Evolutionary conservation across 768 basidiomycete genomes (phyloP), one percentile per base, ranked within the genome.

Genomic region (Epithele typhae): DNA sequence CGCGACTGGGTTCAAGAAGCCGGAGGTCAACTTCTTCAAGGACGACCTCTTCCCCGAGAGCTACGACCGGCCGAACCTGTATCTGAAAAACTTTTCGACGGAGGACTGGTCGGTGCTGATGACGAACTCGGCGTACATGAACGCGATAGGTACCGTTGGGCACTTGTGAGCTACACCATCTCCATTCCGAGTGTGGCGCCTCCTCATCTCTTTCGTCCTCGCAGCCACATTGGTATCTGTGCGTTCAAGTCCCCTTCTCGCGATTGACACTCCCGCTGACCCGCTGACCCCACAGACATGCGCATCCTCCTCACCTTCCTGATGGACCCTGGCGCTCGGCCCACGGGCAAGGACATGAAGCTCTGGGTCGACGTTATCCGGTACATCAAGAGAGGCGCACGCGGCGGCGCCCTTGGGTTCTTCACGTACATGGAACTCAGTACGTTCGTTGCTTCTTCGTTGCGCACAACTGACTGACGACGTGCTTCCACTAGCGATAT

Each of bases 401-500:
- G 66, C 0, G 69, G 71, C 6, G 71, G 75, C 12, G 72, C 74
- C 0, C 61, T 80, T 0, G 68, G 72, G 1, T 78, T 79, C 68
- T 80, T 79, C 64, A 79, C 77, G 5, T 78, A 77, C 55, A 69
- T 73, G 61, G 78, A 79, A 46, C 68, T 77, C 25, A 73, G 75
- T 77, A 46, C 52, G 75, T 69, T 5, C 23, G 18, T 24, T 25
- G 24, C 14, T 21, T 27, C 8, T 8, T 8, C 23, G 35, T 30
- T 17, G 37, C 17, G 19, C 3, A 1, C 10, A 9, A 21, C 33
- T n/a, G n/a, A n/a, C n/a, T n/a, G n/a, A n/a, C n/a, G n/a, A n/a
- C n/a, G n/a, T n/a, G n/a, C n/a, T n/a, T n/a, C n/a, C n/a, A n/a
- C n/a, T 40, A 69, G 70, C 63, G 30, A 67, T 71, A 15, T 76